Evolutionary conservation across 2,329 filamentous ascomycete species (phyloP).

Genomic region (Paecilomyces variotii): DNA sequence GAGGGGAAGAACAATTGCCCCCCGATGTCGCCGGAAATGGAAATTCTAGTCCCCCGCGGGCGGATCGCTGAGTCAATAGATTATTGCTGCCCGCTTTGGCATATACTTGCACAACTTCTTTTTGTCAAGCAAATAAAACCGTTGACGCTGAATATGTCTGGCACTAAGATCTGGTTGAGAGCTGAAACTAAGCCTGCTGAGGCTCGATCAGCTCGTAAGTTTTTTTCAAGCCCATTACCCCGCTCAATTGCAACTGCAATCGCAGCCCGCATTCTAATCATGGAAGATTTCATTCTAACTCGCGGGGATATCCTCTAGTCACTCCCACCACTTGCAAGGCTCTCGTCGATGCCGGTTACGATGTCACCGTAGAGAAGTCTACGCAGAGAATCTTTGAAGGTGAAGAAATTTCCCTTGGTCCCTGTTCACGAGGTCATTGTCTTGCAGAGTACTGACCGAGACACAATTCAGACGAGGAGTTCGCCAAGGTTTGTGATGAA

Average conservation of each 20-base stretch:
- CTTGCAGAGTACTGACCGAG: constrained; percentile 6
- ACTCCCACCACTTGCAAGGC: constrained; percentile 49
- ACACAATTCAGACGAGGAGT: constrained; percentile 23
- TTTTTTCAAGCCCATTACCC: constrained; percentile 2
- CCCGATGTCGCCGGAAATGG: neutral
- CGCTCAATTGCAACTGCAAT: neutral
- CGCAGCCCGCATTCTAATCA: neutral
- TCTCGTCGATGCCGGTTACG: constrained; percentile 62
- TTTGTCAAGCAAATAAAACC: neutral
- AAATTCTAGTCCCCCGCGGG: neutral
- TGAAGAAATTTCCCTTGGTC: constrained; percentile 10
- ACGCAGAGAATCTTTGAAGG: constrained; percentile 55
- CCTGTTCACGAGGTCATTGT: neutral
- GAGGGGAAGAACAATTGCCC: neutral
- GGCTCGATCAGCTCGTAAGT: constrained; percentile 44
- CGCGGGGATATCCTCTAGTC: constrained; percentile 20
- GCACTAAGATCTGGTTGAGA: constrained; percentile 46
- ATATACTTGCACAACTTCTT: neutral
- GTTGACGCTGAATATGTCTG: constrained; percentile 19
- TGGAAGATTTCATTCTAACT: constrained; percentile 4
- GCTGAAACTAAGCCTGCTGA: constrained; percentile 54
- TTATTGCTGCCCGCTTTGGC: neutral
- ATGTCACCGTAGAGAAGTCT: constrained; percentile 59
- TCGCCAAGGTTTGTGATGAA: constrained; percentile 19
- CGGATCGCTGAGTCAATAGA: neutral